phyloP scores from a whole-genome alignment of 345 rosid genomes.

The Eucalyptus caleyi region DNA sequence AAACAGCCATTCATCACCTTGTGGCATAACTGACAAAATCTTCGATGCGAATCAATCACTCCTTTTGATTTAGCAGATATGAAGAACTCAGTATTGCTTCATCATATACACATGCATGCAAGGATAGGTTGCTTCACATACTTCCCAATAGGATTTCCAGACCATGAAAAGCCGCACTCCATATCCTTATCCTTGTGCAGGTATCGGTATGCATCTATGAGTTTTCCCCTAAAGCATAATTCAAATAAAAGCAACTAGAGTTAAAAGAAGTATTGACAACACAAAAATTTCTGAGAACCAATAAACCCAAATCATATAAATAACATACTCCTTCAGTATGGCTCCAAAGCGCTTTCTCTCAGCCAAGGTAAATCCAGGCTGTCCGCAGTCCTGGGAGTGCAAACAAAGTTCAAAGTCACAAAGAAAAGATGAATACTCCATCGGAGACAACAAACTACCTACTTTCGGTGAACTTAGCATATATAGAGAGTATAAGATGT shows the following conservation, averaged over 20 bases:
- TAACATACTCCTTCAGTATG: conserved; percentile 59
- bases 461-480: background rate
- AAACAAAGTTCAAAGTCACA: background rate
- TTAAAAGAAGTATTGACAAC: background rate
- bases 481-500: background rate
- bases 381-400: conserved; percentile 68
- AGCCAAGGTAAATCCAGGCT: conserved; percentile 88
- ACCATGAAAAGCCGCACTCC: conserved; percentile 96
- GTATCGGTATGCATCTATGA: conserved; percentile 76
- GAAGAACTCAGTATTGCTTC: background rate
- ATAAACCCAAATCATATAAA: background rate
- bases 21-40: background rate
- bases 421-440: background rate
- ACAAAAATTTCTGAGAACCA: background rate
- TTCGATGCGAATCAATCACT: background rate
- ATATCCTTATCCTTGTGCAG: conserved; percentile 78
- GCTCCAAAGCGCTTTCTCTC: conserved; percentile 88
- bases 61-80: background rate
- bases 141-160: conserved; percentile 89
- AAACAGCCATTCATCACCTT: background rate
- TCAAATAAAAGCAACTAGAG: background rate
- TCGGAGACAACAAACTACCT: background rate
- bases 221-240: conserved; percentile 56
- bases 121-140: conserved; percentile 12
- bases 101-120: background rate